Conservation (phyloP, 805 yeast species). For the Ogataea siamensis region DNA sequence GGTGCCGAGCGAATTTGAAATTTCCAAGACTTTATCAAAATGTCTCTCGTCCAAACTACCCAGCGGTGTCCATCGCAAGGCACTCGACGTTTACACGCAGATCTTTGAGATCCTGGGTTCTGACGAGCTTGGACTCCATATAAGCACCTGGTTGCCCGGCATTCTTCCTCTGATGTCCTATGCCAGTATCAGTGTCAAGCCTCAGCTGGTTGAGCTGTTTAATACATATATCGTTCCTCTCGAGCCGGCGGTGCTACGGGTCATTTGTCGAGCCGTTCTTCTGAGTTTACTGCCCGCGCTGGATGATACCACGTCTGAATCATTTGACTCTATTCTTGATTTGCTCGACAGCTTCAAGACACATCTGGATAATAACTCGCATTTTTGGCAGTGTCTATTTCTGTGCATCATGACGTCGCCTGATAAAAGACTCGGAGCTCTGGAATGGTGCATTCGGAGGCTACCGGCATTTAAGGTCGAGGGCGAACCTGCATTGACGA, state of each 20-base stretch:
- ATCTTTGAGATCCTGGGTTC: constrained; percentile 65
- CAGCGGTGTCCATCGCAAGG: constrained; percentile 91
- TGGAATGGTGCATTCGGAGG: constrained; percentile 66
- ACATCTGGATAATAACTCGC: constrained; percentile 60
- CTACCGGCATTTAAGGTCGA: constrained; percentile 54
- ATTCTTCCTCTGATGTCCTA: constrained; percentile 84
- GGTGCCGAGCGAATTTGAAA: constrained; percentile 66
- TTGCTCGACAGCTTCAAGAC: constrained; percentile 59
- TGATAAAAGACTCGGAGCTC: constrained; percentile 80
- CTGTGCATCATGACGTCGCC: constrained; percentile 72
- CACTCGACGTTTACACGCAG: constrained; percentile 70
- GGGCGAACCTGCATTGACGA: constrained; percentile 11
- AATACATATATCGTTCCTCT: constrained; percentile 52
- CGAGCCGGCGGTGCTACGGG: constrained; percentile 47
- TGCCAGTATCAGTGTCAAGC: constrained; percentile 86
- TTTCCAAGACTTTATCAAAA: constrained; percentile 70
- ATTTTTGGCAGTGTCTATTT: constrained; percentile 86
- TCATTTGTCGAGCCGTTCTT: constrained; percentile 65
- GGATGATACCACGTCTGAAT: constrained; percentile 90
- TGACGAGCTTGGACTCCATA: constrained; percentile 50
- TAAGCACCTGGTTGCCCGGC: constrained; percentile 89
- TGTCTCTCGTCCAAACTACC: constrained; percentile 83
- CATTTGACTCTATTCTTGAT: constrained; percentile 57
- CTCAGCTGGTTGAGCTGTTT: constrained; percentile 65
- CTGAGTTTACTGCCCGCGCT: constrained; percentile 80